These are phyloP conservation scores for Mortierella sp. DNA, from an alignment of 371 early-diverging fungal genomes.

Conservation along the genomic window DNA sequence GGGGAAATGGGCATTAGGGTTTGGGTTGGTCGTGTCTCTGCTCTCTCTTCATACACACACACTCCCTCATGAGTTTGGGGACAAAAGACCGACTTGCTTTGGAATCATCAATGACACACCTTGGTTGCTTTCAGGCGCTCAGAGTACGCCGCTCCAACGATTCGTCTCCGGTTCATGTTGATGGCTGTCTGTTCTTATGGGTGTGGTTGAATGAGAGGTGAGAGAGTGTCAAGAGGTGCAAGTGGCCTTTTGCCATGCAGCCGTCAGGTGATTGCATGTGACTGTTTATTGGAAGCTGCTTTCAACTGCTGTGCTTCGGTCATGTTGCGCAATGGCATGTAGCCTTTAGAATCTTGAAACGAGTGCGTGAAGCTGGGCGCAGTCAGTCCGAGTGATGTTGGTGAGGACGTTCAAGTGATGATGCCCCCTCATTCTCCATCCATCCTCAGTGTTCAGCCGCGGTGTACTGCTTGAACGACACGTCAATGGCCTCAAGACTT, in stretches of 20 bases:
- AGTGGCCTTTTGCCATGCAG: too few species aligned
- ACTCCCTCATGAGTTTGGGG: not conserved
- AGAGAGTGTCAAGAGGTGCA: too few species aligned
- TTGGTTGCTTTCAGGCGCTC: constrained; percentile 42
- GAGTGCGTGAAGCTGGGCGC: too few species aligned
- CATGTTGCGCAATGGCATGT: too few species aligned
- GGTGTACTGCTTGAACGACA: constrained; percentile 8
- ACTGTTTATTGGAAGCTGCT: too few species aligned
- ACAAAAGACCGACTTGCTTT: not conserved
- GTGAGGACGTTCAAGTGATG: too few species aligned
- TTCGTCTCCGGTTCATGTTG: constrained; percentile 45
- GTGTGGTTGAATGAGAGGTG: not conserved
- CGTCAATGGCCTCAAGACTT: constrained; percentile 10
- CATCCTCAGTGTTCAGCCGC: not conserved
- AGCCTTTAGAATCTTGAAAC: too few species aligned
- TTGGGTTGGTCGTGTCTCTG: not conserved
- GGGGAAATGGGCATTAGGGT: not conserved
- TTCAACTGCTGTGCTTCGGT: too few species aligned
- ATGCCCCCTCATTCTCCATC: too few species aligned
- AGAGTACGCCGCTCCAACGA: constrained; percentile 42
- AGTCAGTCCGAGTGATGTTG: too few species aligned
- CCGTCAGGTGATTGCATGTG: too few species aligned
- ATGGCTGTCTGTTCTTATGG: not conserved
- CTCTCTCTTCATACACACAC: not conserved
- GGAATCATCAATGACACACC: constrained; percentile 11